Base-by-base conservation (phyloP, 257 asterid species). In the Ajuga chamaepitys region DNA sequence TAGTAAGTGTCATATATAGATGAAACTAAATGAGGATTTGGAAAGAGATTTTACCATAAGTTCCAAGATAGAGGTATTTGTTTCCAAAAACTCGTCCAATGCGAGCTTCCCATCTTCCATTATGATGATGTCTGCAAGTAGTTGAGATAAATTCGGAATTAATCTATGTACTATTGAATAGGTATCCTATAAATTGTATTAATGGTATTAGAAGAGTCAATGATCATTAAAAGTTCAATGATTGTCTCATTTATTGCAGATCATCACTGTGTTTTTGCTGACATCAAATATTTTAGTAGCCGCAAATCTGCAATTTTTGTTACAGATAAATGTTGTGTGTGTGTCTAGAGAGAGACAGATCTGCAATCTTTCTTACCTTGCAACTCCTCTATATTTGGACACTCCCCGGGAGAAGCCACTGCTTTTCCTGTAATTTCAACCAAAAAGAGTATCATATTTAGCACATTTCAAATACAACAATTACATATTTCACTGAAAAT, bases 101-200 rank as follows among this genome's bases (percentile, higher is more conserved):
- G 67, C 96, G 79, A 61, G 95, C 96, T 80, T 88, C 96, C 96
- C 96, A 88, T 86, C 95, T 84, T 74, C 96, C 96, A 63, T 88
- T 88, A 59, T 88, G 95, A 35, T 88, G 96, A 70, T 88, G 96
- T 62, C 96, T 88, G 74, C 66, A 71, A 64, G 45, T 17, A 68
- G 46, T 68, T 45, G 28, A 9, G 9, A 62, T 14, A 28, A 16
- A 40, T 28, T 5, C 34, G 5, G 5, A 28, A 2, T 28, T 5
- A 28, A 28, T 28, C 2, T 28, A 28, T 28, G 5, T 28, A 28
- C 34, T 28, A 28, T 28, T 28, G 5, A 28, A 28, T 28, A 28
- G 5, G 34, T 28, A 28, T 28, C 34, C 34, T 28, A 28, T 28
- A 5, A 28, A 28, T 28, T 2, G 5, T 2, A 2, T 28, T 5